Conservation (phyloP, 306 rosid species). For the Castanea crenata region DNA sequence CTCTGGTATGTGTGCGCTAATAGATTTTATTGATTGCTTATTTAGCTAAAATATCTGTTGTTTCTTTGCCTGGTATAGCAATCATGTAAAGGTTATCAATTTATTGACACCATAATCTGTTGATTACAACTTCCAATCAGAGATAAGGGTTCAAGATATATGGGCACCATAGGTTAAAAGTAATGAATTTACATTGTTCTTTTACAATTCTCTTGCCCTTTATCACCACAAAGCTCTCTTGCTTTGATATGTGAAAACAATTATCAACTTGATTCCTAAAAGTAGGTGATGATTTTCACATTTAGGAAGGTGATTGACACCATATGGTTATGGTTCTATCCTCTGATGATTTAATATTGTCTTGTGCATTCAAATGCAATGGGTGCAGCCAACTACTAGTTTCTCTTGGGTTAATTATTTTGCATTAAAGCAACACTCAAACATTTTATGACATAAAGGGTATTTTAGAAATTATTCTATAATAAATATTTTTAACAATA, state of each 20-base stretch:
- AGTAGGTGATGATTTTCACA: not conserved
- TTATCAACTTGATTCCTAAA: not conserved
- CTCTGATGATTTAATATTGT: not conserved
- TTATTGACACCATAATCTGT: not conserved
- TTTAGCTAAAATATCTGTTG: not conserved
- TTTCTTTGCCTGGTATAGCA: not conserved
- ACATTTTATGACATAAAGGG: not conserved
- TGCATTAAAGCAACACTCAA: not conserved
- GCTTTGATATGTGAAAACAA: not conserved
- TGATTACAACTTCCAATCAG: not conserved
- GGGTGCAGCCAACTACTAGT: not conserved
- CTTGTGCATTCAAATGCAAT: not conserved
- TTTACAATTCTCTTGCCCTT: not conserved
- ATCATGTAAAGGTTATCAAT: not conserved
- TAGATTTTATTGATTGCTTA: not conserved
- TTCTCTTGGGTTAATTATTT: not conserved
- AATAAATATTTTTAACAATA: too few relatives aligned
- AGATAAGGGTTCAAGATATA: not conserved
- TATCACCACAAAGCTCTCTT: not conserved
- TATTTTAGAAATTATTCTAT: not conserved
- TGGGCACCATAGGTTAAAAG: not conserved
- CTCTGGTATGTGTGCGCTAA: not conserved
- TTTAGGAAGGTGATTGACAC: not conserved
- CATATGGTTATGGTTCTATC: not conserved
- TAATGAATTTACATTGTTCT: not conserved